Evolutionary conservation across 257 asterid genomes (phyloP).

Genomic region (Nicotiana undulata): DNA sequence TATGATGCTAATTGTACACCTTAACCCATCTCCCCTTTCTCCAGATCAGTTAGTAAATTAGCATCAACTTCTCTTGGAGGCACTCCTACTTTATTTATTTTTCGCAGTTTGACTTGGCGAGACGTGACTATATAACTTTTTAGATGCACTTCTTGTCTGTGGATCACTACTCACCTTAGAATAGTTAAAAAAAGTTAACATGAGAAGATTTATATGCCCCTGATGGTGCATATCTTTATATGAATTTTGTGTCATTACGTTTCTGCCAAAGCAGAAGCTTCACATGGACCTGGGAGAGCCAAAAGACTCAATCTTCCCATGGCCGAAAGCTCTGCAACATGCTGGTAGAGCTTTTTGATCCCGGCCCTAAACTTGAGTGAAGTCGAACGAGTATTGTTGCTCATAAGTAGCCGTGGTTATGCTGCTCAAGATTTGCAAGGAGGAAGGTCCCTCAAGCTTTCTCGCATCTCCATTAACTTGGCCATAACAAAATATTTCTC

Average conservation of each 20-base stretch:
- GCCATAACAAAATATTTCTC: not conserved
- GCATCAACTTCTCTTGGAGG: not conserved
- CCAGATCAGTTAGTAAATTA: not conserved
- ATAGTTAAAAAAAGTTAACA: too few relatives aligned
- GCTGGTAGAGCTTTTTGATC: not conserved
- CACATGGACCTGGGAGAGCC: not conserved
- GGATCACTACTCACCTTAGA: too few relatives aligned
- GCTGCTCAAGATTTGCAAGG: not conserved
- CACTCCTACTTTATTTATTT: not conserved
- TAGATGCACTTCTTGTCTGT: too few relatives aligned
- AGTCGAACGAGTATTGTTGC: not conserved
- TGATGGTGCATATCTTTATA: not conserved
- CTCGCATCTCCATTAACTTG: too few relatives aligned
- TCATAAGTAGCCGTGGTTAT: not conserved
- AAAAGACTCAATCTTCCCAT: not conserved
- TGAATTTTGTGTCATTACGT: not conserved
- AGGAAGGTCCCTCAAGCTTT: not conserved
- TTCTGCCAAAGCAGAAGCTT: not conserved
- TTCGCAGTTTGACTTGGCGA: not conserved
- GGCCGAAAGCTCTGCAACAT: not conserved
- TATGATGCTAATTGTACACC: too few relatives aligned
- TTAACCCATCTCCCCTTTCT: not conserved
- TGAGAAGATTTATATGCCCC: not conserved
- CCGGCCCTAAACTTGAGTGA: not conserved
- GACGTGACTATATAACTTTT: not conserved